phyloP scores from a whole-genome alignment of 2,329 filamentous ascomycete genomes.

The Arachnopeziza araneosa region DNA sequence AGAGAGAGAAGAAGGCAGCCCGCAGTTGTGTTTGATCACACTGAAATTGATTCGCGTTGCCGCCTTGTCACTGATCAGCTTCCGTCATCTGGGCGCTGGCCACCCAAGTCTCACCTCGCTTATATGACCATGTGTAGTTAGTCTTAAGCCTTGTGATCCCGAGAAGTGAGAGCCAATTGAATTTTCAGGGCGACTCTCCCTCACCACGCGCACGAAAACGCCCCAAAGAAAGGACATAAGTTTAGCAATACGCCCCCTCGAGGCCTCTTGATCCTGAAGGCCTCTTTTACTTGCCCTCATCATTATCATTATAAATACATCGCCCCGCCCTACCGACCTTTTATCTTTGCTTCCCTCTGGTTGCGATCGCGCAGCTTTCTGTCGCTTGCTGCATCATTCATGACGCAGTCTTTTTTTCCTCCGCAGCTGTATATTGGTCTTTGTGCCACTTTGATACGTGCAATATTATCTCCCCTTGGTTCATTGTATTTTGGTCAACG shows the following conservation, averaged over 20 bases:
- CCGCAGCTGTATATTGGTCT: slow-evolving; percentile 1
- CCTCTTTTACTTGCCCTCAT: slow-evolving; percentile 11
- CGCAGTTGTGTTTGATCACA: slow-evolving; percentile 1
- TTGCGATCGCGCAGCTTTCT: slow-evolving; percentile 20
- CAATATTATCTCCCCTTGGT: slow-evolving; percentile 16
- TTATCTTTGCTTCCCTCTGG: slow-evolving; percentile 18
- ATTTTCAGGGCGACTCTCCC: slow-evolving; percentile 4
- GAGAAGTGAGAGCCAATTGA: neutral
- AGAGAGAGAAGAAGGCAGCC: slow-evolving; percentile 3
- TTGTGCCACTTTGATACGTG: slow-evolving; percentile 14
- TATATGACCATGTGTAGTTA: neutral
- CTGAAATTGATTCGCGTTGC: neutral
- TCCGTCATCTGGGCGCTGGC: neutral
- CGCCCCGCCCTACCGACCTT: slow-evolving; percentile 13
- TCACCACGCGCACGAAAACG: slow-evolving; percentile 1
- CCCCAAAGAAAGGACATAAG: slow-evolving; percentile 12
- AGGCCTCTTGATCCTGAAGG: neutral
- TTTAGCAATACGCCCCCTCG: slow-evolving; percentile 11
- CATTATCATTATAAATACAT: slow-evolving; percentile 4
- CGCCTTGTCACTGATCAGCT: neutral
- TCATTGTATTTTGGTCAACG: slow-evolving; percentile 22
- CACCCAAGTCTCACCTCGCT: neutral
- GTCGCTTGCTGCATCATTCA: slow-evolving; percentile 15
- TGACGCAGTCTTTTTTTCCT: slow-evolving; percentile 18
- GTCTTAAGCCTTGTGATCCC: neutral